Evolutionary conservation across 805 yeast genomes (phyloP), one percentile per base, ranked within the genome.

Genomic region (Priceomyces castillae): DNA sequence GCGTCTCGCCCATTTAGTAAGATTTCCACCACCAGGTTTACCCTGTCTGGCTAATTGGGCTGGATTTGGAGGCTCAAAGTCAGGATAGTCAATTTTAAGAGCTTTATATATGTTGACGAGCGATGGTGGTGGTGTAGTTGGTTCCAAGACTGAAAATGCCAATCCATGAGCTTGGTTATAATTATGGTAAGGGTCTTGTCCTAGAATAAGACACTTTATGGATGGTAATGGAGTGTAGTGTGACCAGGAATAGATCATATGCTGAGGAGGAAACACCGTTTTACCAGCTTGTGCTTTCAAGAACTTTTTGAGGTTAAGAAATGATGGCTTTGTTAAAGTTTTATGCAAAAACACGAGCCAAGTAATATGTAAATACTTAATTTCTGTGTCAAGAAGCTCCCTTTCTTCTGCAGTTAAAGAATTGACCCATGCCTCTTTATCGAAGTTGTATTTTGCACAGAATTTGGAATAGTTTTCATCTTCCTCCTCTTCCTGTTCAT

Each of bases 141-240:
- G 95, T 25, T 86, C 84, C 43, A 80, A 74, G 1, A 94, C 98
- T 16, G 95, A 86, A 54, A 94, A 94, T 2, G 99, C 98, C 22
- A 94, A 68, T 0, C 99, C 99, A 58, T 94, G 99, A 0, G 99
- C 99, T 62, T 94, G 99, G 59, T 86, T 86, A 53, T 65, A 64
- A 61, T 90, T 89, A 63, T 94, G 99, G 61, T 94, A 94, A 0
- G 99, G 99, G 61, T 94, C 99, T 62, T 94, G 99, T 1, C 99
- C 99, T 36, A 94, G 69, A 10, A 94, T 77, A 1, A 94, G 76
- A 20, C 92, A 94, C 56, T 81, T 82, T 15, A 90, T 86, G 2
- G 76, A 61, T 3, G 79, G 69, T 16, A 92, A 68, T 0, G 96
- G 96, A 0, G 98, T 89, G 14, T 82, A 71, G 25, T 89, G 77